Conservation (phyloP, 768 basidiomycete genomes). For the Rhodotorula graminis region DNA sequence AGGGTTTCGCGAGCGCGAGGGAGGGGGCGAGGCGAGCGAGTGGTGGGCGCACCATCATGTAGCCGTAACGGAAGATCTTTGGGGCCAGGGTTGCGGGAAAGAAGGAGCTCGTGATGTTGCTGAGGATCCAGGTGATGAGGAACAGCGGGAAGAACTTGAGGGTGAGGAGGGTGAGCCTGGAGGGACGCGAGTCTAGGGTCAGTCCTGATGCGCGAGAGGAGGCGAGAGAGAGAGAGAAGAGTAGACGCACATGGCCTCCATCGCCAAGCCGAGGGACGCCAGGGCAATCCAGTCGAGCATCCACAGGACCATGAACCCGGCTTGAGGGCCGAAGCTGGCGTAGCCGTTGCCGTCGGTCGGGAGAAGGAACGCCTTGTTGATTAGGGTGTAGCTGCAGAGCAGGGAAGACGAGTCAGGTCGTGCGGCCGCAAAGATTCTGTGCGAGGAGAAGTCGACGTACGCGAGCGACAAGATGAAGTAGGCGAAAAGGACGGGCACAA, state of each 20-base stretch:
- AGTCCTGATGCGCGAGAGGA: background rate
- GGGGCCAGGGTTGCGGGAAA: constrained; percentile 45
- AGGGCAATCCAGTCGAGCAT: constrained; percentile 45
- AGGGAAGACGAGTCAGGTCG: no score
- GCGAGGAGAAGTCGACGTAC: constrained; percentile 27
- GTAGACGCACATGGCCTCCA: constrained; percentile 44
- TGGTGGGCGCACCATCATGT: constrained; percentile 24
- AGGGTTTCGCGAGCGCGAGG: no score
- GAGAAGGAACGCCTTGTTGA: constrained; percentile 44
- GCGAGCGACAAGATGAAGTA: constrained; percentile 43
- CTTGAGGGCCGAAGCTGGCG: constrained; percentile 38
- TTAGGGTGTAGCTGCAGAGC: constrained; percentile 43
- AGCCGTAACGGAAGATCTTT: constrained; percentile 43
- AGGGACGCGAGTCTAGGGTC: background rate
- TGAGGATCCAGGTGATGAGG: constrained; percentile 46
- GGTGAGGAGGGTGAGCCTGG: constrained; percentile 21
- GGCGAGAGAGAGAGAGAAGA: constrained; percentile 32
- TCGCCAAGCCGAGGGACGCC: constrained; percentile 43
- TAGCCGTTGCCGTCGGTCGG: constrained; percentile 40
- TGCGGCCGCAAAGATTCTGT: background rate
- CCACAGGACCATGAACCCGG: constrained; percentile 43
- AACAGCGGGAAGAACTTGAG: constrained; percentile 42
- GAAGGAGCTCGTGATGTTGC: constrained; percentile 47
- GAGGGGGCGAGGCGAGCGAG: no score
- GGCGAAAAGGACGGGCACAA: constrained; percentile 35